Evolutionary conservation across 371 early-diverging fungal species (phyloP).

Genomic region (Modicella reniformis): DNA sequence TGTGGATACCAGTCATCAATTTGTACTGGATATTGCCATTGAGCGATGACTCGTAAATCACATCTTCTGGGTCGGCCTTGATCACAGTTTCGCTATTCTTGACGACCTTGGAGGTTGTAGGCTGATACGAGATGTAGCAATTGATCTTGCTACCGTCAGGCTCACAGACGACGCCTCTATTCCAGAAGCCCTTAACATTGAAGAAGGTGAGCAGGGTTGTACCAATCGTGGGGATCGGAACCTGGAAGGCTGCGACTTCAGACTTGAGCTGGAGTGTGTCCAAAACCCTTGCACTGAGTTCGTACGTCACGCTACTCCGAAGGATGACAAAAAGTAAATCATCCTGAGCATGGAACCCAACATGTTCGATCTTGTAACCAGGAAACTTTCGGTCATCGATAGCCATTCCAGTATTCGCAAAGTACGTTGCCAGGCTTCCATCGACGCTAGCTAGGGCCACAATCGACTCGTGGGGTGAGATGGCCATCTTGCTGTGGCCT

Average conservation of each 20-base stretch:
- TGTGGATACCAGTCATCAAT: slow-evolving; percentile 26
- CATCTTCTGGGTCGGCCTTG: slow-evolving; percentile 29
- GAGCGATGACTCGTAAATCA: slow-evolving; percentile 22
- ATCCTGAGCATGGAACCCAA: slow-evolving; percentile 44
- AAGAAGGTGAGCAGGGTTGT: slow-evolving; percentile 33
- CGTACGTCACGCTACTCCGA: slow-evolving; percentile 33
- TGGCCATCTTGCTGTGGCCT: slow-evolving; percentile 53
- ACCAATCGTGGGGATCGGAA: slow-evolving; percentile 45
- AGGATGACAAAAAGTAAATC: slow-evolving; percentile 46
- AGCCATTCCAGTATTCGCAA: slow-evolving; percentile 52
- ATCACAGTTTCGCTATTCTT: slow-evolving; percentile 20
- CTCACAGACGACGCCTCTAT: slow-evolving; percentile 41
- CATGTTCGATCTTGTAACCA: slow-evolving; percentile 48
- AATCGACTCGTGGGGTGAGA: slow-evolving; percentile 53
- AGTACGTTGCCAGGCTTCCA: slow-evolving; percentile 50
- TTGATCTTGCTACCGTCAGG: slow-evolving; percentile 38
- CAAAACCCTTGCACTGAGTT: slow-evolving; percentile 34
- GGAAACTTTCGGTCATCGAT: slow-evolving; percentile 54
- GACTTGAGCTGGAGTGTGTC: slow-evolving; percentile 52
- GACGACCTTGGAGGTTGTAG: slow-evolving; percentile 23
- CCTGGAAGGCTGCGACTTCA: slow-evolving; percentile 22
- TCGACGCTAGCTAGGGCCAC: slow-evolving; percentile 50
- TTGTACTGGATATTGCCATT: slow-evolving; percentile 32
- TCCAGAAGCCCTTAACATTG: slow-evolving; percentile 29
- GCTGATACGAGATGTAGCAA: slow-evolving; percentile 36